Conservation (phyloP, 345 rosid species). For the Populus tremula region DNA sequence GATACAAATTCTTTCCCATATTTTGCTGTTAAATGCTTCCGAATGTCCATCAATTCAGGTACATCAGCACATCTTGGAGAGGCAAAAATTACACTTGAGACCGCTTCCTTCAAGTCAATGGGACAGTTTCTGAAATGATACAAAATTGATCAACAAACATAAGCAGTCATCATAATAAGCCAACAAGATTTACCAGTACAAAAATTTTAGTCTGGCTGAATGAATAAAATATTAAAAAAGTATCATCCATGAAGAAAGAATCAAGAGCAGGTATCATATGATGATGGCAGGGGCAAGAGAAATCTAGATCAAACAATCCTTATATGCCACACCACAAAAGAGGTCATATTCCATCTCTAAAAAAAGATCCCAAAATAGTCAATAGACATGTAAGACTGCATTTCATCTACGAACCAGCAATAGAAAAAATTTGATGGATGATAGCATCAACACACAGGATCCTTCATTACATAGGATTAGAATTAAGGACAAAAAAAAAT, state of each 20-base stretch:
- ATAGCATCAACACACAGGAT: not conserved
- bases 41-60: conserved; percentile 64
- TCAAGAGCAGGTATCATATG: not conserved
- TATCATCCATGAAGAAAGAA: not conserved
- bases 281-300: not conserved
- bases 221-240: not conserved
- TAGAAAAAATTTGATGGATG: not conserved
- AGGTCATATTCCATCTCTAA: not conserved
- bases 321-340: not conserved
- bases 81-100: conserved; percentile 65
- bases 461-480: too few species aligned
- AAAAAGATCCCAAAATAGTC: too few species aligned
- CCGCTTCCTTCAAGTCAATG: conserved; percentile 76
- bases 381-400: not conserved
- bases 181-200: not conserved
- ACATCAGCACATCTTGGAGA: conserved; percentile 79
- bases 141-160: not conserved
- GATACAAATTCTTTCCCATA: conserved; percentile 84
- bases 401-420: not conserved
- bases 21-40: conserved; percentile 70
- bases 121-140: conserved; percentile 54
- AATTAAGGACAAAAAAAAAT: not conserved
- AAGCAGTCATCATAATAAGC: not conserved
- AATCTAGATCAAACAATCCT: not conserved
- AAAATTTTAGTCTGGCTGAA: not conserved